Evolutionary conservation across 768 basidiomycete genomes (phyloP).

Genomic region (Termitomyces sp.): DNA sequence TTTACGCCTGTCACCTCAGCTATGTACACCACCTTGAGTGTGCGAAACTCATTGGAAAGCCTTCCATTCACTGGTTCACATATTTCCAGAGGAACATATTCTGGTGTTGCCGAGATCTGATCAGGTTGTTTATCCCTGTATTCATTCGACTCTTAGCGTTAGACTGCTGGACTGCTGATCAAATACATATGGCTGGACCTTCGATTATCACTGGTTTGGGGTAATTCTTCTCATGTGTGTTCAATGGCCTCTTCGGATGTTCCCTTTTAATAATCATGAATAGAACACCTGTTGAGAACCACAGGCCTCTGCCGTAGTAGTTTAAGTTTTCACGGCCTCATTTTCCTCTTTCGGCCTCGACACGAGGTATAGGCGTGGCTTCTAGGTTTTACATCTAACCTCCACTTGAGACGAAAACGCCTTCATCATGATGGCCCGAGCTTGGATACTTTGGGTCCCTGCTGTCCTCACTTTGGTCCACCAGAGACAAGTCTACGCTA

Average conservation of each 20-base stretch:
- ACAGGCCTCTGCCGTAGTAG: background rate
- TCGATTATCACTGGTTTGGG: background rate
- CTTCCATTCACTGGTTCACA: slow-evolving; percentile 15
- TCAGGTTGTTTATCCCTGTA: background rate
- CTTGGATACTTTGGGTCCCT: background rate
- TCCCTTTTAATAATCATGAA: background rate
- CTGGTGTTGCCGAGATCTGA: slow-evolving; percentile 28
- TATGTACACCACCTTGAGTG: slow-evolving; percentile 22
- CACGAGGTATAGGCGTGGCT: slow-evolving; percentile 1
- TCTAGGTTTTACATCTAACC: background rate
- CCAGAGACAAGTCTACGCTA: background rate
- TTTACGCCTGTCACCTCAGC: slow-evolving; percentile 22
- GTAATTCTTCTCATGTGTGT: background rate
- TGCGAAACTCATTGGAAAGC: slow-evolving; percentile 27
- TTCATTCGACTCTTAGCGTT: background rate
- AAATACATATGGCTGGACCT: background rate
- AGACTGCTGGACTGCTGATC: background rate
- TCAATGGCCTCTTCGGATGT: background rate
- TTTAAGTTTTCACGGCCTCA: background rate
- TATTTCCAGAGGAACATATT: slow-evolving; percentile 20
- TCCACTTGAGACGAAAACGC: background rate
- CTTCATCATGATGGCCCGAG: background rate
- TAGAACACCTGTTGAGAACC: background rate
- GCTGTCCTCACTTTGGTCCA: background rate
- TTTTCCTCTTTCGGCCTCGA: background rate